Base-by-base conservation (phyloP, 768 basidiomycete species). In the Phylloporus sp. region DNA sequence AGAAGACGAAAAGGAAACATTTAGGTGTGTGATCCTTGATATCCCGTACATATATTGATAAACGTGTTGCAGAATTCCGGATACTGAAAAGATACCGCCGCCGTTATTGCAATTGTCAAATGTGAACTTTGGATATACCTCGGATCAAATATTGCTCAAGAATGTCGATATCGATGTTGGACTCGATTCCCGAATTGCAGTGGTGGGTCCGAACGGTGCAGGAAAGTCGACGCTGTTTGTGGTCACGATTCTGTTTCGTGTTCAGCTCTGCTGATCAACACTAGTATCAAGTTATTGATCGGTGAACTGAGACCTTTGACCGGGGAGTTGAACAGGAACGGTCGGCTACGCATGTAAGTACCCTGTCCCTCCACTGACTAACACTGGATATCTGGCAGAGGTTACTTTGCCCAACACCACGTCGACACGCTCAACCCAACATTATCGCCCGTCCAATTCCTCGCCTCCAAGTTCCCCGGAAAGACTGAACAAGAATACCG, bases 401-500 rank as follows among this genome's bases (percentile, higher is more conserved):
- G 86, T 5, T 91, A 94, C 73, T 94, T 93, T 68, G 88, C 90
- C n/a, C 90, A 92, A 60, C 91, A 97, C 66, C 97, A 98, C 67
- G 89, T 99, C 45, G 97, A 99, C 67, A 85, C 88, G 20, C 80
- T 99, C 50, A 79, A 82, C 36, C 84, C 92, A 2, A 77, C 77
- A 4, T 80, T 97, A 82, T 86, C 84, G n/a, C 91, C 95, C 0
- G 97, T 98, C 10, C 88, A 91, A 61, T 97, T 97, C 74, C 74
- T 99, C 27, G 91, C 92, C 13, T 83, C 85, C 22, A 90, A 82
- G 62, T 97, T 89, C 76, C 97, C 97, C 1, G 95, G 97, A 0
- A 88, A 86, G 71, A 91, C 80, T 6, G 97, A 98, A 70, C 95
- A 97, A 69, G 97, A 97, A 67, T 98, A 98, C 68, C 80, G 97